Evolutionary conservation across 495 filamentous ascomycete species (phyloP).

Genomic region (Copromyces sp.): DNA sequence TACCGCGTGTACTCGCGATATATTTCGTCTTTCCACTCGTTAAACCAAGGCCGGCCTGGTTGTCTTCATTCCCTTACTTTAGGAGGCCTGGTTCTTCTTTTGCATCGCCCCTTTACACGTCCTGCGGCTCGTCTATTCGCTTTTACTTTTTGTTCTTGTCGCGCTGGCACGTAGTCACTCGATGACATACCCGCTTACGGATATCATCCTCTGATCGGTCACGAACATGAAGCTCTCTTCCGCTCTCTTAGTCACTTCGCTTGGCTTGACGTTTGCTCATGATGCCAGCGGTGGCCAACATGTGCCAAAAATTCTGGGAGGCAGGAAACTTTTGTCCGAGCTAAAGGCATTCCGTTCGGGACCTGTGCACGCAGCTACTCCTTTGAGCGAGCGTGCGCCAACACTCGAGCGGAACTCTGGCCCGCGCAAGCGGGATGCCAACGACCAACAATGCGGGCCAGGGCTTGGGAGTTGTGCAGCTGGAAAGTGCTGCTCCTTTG

Average conservation of each 20-base stretch:
- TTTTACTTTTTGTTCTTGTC: neutral
- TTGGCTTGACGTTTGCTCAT: slow-evolving; percentile 20
- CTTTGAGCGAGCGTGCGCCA: neutral
- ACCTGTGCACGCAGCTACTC: neutral
- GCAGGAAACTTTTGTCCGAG: slow-evolving; percentile 23
- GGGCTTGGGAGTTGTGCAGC: slow-evolving; percentile 40
- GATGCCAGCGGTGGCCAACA: slow-evolving; percentile 19
- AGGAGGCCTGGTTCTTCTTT: slow-evolving; percentile 3
- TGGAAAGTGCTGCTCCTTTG: slow-evolving; percentile 53
- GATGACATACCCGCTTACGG: neutral
- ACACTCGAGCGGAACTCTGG: slow-evolving; percentile 1
- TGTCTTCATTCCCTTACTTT: slow-evolving; percentile 5
- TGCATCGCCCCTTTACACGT: slow-evolving; percentile 2
- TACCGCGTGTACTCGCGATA: slow-evolving; percentile 11
- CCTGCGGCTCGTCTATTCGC: neutral
- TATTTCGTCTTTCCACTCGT: neutral
- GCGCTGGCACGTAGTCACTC: neutral
- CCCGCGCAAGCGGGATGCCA: slow-evolving; percentile 10
- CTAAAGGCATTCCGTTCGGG: slow-evolving; percentile 14
- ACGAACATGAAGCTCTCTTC: slow-evolving; percentile 25
- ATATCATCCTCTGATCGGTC: neutral
- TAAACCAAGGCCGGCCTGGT: neutral
- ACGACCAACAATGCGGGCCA: slow-evolving; percentile 28
- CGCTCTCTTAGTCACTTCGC: slow-evolving; percentile 15
- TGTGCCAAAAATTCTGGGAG: slow-evolving; percentile 27